Conservation (phyloP, 2,329 filamentous ascomycete genomes). For the Neopestalotiopsis clavispora region DNA sequence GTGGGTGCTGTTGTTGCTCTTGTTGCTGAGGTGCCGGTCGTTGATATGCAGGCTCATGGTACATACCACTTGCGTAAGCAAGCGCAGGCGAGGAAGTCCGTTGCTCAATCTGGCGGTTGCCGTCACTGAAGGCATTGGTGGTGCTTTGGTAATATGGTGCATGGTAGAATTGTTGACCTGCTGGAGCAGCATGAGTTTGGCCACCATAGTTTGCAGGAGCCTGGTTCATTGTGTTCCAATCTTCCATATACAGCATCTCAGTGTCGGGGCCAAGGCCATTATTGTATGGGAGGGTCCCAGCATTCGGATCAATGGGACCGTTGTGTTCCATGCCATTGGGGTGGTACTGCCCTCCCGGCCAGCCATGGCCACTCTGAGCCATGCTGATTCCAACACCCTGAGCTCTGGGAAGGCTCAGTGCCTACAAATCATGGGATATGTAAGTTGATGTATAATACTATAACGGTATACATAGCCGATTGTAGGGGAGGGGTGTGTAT, state of each 20-base stretch:
- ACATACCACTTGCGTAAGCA: neutral
- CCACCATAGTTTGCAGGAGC: neutral
- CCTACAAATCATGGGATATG: neutral
- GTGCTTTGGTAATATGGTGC: conserved; percentile 3
- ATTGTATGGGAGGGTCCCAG: neutral
- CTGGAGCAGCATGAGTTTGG: neutral
- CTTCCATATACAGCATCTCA: conserved; percentile 8
- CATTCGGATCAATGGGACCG: neutral
- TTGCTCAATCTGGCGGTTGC: neutral
- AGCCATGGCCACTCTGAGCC: conserved; percentile 19
- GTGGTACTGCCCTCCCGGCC: conserved; percentile 19
- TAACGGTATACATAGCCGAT: neutral
- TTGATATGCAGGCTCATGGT: conserved; percentile 17
- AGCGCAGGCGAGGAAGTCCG: neutral
- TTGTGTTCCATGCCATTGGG: neutral
- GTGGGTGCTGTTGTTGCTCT: conserved; percentile 21
- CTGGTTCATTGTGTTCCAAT: conserved; percentile 9
- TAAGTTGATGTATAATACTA: neutral
- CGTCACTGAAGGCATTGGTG: conserved; percentile 8
- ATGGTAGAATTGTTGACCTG: conserved; percentile 9
- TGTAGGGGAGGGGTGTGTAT: neutral
- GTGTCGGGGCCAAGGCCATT: neutral
- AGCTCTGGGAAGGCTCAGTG: neutral
- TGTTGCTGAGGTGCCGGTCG: conserved; percentile 27
- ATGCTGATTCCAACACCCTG: neutral